Conservation (phyloP, 2,329 filamentous ascomycete genomes). For the Pseudogymnoascus sp. region DNA sequence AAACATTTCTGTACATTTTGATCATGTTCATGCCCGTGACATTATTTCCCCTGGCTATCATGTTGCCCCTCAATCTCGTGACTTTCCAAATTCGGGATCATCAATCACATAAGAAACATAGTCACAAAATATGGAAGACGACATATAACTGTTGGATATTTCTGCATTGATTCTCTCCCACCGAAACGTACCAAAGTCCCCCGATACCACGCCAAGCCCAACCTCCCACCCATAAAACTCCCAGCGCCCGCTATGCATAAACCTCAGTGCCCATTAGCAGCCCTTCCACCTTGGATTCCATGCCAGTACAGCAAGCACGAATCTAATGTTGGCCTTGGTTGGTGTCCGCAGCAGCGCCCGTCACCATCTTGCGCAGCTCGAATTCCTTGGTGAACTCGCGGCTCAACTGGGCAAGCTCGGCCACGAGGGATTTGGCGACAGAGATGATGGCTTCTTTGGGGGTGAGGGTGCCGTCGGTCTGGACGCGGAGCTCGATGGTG, state of each 20-base stretch:
- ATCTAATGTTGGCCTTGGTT: neutral
- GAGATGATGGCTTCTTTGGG: slow-evolving; percentile 82
- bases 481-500: slow-evolving; percentile 67
- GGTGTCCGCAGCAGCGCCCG: slow-evolving; percentile 33
- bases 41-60: too few species aligned
- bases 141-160: neutral
- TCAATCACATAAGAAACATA: neutral
- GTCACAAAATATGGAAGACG: neutral
- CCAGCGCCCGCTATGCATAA: slow-evolving; percentile 6
- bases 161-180: neutral
- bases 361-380: slow-evolving; percentile 78
- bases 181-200: neutral
- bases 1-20: neutral
- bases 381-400: slow-evolving; percentile 89
- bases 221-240: neutral
- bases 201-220: neutral
- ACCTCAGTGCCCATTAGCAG: neutral
- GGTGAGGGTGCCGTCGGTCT: slow-evolving; percentile 80
- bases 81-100: neutral
- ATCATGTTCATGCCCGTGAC: neutral
- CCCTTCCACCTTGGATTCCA: neutral
- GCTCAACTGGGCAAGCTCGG: slow-evolving; percentile 68
- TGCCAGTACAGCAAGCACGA: neutral
- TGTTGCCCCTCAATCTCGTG: neutral
- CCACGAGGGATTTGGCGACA: slow-evolving; percentile 73